A percentile compares a stretch with the other conserved stretches of the same genome.
Conservation (phyloP, 1,139 yeast genomes). For the Keqinozyma sinolaborantium region DNA sequence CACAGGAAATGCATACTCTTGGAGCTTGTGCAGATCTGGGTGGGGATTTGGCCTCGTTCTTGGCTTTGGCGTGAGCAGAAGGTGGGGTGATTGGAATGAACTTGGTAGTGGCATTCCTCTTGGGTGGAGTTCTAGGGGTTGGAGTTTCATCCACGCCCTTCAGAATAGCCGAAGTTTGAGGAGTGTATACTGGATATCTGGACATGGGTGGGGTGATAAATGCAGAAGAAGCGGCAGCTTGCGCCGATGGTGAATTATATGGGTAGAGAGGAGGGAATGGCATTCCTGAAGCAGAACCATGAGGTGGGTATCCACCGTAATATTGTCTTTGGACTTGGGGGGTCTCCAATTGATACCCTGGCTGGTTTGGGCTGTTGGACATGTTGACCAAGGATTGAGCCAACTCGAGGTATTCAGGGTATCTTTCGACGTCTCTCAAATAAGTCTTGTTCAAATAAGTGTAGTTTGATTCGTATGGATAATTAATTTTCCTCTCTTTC, state of each 20-base stretch:
- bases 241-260: constrained; percentile 5
- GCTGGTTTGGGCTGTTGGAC: constrained; percentile 17
- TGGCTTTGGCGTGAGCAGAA: constrained; percentile 27
- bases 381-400: constrained; percentile 43
- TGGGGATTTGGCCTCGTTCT: constrained; percentile 35
- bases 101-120: constrained; percentile 18
- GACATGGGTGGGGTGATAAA: constrained; percentile 9
- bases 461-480: constrained; percentile 54
- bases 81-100: constrained; percentile 47
- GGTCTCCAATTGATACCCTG: constrained; percentile 5
- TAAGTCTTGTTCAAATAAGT: constrained; percentile 47
- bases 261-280: constrained; percentile 14
- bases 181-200: constrained; percentile 8
- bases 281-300: not conserved
- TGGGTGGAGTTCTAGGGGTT: constrained; percentile 11
- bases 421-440: constrained; percentile 40
- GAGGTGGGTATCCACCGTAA: not conserved
- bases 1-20: constrained; percentile 84
- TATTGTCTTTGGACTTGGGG: not conserved
- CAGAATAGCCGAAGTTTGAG: constrained; percentile 8
- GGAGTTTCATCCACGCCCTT: not conserved
- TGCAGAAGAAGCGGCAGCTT: constrained; percentile 8
- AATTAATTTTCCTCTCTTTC: constrained; percentile 41
- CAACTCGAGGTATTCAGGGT: constrained; percentile 47
- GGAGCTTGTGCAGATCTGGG: constrained; percentile 27